These are phyloP conservation scores for Diaporthe sp. DNA, from an alignment of 2,329 filamentous ascomycete genomes.

Conservation along the genomic window DNA sequence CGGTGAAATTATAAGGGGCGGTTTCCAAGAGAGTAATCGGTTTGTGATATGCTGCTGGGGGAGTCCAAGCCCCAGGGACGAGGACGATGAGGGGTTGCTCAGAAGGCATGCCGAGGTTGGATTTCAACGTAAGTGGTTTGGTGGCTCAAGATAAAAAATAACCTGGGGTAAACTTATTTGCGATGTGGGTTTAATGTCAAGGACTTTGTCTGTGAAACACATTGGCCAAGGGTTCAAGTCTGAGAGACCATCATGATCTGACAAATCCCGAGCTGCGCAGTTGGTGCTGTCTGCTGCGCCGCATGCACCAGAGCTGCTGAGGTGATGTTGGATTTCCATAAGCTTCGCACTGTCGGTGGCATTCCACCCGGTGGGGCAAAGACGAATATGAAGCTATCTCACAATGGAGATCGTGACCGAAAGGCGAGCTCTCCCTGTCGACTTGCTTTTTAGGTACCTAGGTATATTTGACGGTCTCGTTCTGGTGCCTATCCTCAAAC, in stretches of 20 bases:
- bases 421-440: background rate
- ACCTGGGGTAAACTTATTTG: too few species aligned
- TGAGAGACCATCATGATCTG: background rate
- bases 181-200: background rate
- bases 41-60: constrained; percentile 29
- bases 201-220: background rate
- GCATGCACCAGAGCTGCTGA: background rate
- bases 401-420: background rate
- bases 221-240: background rate
- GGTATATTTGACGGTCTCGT: background rate
- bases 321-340: background rate
- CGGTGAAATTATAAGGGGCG: constrained; percentile 5
- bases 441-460: background rate
- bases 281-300: background rate
- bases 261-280: background rate
- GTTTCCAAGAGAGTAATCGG: background rate
- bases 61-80: constrained; percentile 29
- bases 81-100: constrained; percentile 1
- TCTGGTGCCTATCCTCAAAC: background rate
- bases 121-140: background rate
- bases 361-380: background rate
- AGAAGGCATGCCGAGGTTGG: background rate
- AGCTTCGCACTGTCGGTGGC: background rate
- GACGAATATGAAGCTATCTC: background rate
- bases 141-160: too few species aligned